phyloP scores from a whole-genome alignment of 176 grass and related monocot genomes.

The Phragmites australis region DNA sequence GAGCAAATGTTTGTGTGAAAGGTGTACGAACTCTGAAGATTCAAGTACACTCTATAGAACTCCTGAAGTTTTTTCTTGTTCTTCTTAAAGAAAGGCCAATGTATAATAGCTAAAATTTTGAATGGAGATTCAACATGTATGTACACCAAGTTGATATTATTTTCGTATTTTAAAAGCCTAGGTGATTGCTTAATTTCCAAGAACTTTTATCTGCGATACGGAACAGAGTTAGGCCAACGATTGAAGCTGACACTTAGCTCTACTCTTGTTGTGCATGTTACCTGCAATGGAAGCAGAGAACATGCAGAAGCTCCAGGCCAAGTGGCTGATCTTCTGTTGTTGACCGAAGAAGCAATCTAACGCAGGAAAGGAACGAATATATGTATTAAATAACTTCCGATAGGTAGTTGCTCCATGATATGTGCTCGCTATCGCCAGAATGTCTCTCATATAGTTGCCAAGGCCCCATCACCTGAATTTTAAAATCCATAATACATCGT shows the following conservation, averaged over 20 bases:
- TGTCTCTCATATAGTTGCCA: constrained; percentile 36
- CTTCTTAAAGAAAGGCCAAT: neutral
- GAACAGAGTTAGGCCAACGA: constrained; percentile 83
- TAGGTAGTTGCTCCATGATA: constrained; percentile 42
- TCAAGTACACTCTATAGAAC: no score
- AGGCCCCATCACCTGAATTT: constrained; percentile 31
- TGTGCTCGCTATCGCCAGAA: constrained; percentile 40
- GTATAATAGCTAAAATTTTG: neutral
- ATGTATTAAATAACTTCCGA: constrained; percentile 40
- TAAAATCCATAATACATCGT: no score
- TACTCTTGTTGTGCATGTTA: constrained; percentile 42
- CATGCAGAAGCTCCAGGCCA: constrained; percentile 19
- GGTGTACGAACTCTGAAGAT: no score
- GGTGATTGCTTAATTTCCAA: constrained; percentile 24
- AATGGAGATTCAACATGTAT: neutral
- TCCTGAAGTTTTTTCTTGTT: no score
- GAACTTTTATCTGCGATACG: constrained; percentile 54
- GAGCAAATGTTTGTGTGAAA: no score
- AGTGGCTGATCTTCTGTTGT: constrained; percentile 14
- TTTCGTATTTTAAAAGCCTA: constrained; percentile 19
- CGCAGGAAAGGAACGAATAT: constrained; percentile 34
- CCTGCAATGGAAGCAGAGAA: constrained; percentile 43
- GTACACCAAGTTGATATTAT: constrained; percentile 7
- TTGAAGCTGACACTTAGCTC: constrained; percentile 50
- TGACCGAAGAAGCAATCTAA: constrained; percentile 53